phyloP scores from a whole-genome alignment of 108 stramenopile genomes.

The Fragilaria radians region DNA sequence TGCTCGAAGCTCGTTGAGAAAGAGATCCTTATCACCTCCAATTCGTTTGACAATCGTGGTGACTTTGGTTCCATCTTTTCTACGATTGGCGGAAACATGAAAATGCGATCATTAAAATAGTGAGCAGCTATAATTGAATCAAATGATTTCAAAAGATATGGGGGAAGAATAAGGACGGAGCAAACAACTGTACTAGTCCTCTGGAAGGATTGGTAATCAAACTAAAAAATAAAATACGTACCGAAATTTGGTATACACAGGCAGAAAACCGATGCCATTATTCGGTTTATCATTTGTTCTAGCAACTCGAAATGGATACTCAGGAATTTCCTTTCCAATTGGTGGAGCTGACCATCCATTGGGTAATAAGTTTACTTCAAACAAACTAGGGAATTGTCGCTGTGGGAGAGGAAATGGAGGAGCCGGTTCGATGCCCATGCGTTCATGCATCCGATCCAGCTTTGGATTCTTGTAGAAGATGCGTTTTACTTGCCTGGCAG shows the following conservation, averaged over 20 bases:
- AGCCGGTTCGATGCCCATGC: constrained; percentile 14
- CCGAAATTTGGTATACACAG: constrained; percentile 75
- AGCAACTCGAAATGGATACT: constrained; percentile 63
- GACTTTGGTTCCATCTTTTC: constrained; percentile 66
- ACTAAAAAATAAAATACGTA: constrained; percentile 16
- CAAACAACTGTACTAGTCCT: not conserved
- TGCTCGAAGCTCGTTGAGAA: constrained; percentile 66
- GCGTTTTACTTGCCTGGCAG: constrained; percentile 68
- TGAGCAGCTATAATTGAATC: too few relatives aligned
- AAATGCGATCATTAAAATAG: too few relatives aligned
- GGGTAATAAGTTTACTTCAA: constrained; percentile 46
- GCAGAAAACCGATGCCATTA: constrained; percentile 73
- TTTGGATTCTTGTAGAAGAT: constrained; percentile 77
- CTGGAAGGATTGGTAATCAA: not conserved
- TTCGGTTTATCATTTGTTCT: constrained; percentile 69
- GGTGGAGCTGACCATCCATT: constrained; percentile 83
- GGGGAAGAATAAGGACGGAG: not conserved
- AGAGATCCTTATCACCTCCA: constrained; percentile 53
- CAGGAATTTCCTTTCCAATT: constrained; percentile 36
- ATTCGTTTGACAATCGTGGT: constrained; percentile 77
- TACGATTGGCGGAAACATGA: too few relatives aligned
- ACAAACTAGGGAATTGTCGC: constrained; percentile 14
- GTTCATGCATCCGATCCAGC: constrained; percentile 36
- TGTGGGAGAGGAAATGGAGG: constrained; percentile 13
- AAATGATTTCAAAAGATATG: not conserved